A percentile compares a stretch with the other conserved stretches of the same genome.
These are phyloP conservation scores for Macrotyloma uniflorum DNA, from an alignment of 306 rosid genomes.

Conservation along the genomic window DNA sequence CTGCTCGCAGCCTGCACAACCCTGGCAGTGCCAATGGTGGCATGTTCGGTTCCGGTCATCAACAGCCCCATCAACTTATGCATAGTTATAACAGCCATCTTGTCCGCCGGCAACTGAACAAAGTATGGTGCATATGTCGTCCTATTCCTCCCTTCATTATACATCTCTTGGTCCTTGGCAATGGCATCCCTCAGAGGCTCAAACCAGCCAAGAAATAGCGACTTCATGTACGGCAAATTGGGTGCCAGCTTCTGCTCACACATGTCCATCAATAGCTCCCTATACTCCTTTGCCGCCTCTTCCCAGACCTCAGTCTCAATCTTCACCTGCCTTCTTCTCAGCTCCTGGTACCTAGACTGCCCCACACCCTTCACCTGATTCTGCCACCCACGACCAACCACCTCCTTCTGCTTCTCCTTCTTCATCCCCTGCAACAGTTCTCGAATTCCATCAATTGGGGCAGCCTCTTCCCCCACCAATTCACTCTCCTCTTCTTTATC, in stretches of 20 bases:
- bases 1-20: constrained; percentile 67
- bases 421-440: constrained; percentile 58
- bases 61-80: constrained; percentile 86
- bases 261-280: constrained; percentile 89
- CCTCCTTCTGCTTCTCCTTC: constrained; percentile 53
- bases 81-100: constrained; percentile 92
- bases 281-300: constrained; percentile 76
- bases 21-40: constrained; percentile 57
- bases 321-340: constrained; percentile 77
- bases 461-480: constrained; percentile 58
- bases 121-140: constrained; percentile 58
- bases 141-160: constrained; percentile 50
- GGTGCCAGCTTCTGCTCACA: constrained; percentile 91
- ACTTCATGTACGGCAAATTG: constrained; percentile 85
- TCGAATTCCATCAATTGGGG: constrained; percentile 49
- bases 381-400: constrained; percentile 31
- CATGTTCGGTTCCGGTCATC: constrained; percentile 69
- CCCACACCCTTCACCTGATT: constrained; percentile 46
- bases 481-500: constrained; percentile 43
- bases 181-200: constrained; percentile 81
- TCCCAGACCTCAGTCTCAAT: constrained; percentile 92
- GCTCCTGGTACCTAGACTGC: constrained; percentile 46
- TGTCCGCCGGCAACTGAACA: constrained; percentile 74
- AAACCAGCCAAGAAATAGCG: constrained; percentile 95
- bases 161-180: constrained; percentile 67